phyloP scores from a whole-genome alignment of 2,329 filamentous ascomycete species.

The Neonectria hederae region DNA sequence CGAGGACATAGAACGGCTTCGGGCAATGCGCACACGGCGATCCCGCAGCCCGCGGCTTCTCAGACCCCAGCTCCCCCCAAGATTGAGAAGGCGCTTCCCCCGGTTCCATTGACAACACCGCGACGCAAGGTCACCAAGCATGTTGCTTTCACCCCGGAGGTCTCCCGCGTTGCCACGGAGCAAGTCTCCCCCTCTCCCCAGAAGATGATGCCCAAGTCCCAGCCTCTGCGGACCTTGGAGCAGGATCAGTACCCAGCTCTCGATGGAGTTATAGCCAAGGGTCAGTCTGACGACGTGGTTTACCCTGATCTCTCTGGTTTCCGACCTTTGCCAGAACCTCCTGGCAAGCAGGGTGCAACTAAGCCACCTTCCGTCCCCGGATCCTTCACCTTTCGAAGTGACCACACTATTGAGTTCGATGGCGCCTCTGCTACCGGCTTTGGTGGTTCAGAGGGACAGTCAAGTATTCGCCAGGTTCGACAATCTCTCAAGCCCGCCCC shows the following conservation, averaged over 20 bases:
- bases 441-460: slow-evolving; percentile 66
- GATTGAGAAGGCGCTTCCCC: slow-evolving; percentile 62
- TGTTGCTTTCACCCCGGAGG: slow-evolving; percentile 81
- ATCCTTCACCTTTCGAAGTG: slow-evolving; percentile 72
- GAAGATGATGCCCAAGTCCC: slow-evolving; percentile 60
- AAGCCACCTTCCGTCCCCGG: slow-evolving; percentile 58
- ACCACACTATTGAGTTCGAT: slow-evolving; percentile 70
- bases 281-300: slow-evolving; percentile 49
- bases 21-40: slow-evolving; percentile 56
- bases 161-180: slow-evolving; percentile 56
- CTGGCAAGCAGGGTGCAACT: slow-evolving; percentile 37
- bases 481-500: slow-evolving; percentile 56
- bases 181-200: slow-evolving; percentile 66
- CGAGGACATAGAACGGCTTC: slow-evolving; percentile 51
- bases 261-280: slow-evolving; percentile 40
- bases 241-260: slow-evolving; percentile 45
- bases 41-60: slow-evolving; percentile 57
- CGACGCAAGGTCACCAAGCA: slow-evolving; percentile 74
- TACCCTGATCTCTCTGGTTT: slow-evolving; percentile 65
- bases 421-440: slow-evolving; percentile 60
- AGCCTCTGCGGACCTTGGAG: slow-evolving; percentile 42
- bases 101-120: slow-evolving; percentile 69
- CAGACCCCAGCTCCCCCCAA: slow-evolving; percentile 58
- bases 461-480: slow-evolving; percentile 69
- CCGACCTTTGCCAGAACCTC: slow-evolving; percentile 44